phyloP scores from a whole-genome alignment of 2,329 filamentous ascomycete genomes.

The Akanthomyces dipterigenus region DNA sequence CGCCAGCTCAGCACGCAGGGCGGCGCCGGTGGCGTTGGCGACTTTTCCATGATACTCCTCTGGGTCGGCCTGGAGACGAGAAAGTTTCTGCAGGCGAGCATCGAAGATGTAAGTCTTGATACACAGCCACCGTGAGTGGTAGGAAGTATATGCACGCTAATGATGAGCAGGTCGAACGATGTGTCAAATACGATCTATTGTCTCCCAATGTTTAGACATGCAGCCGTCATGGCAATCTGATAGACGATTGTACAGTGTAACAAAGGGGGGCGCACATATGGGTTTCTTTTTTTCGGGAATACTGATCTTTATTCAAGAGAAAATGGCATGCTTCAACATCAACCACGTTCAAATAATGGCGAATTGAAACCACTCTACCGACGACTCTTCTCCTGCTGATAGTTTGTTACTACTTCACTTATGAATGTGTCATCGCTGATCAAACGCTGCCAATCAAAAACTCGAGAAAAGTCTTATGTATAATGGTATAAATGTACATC shows the following conservation, averaged over 20 bases:
- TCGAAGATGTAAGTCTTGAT: constrained; percentile 65
- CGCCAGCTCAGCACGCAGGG: constrained; percentile 77
- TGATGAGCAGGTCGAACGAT: constrained; percentile 63
- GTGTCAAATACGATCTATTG: constrained; percentile 84
- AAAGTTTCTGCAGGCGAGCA: constrained; percentile 80
- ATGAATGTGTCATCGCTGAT: background rate
- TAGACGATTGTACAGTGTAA: constrained; percentile 2
- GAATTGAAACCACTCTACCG: background rate
- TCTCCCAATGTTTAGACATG: constrained; percentile 71
- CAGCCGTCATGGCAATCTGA: background rate
- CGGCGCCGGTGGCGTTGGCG: constrained; percentile 64
- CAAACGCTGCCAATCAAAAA: background rate
- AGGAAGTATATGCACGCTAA: background rate
- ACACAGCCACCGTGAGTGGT: background rate
- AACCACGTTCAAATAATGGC: background rate
- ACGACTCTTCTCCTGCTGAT: no score
- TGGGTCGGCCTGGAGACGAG: constrained; percentile 89
- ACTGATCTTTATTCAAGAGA: background rate
- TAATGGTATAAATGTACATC: background rate
- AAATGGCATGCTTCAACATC: background rate
- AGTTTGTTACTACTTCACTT: background rate
- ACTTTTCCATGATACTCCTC: constrained; percentile 80
- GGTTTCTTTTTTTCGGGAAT: background rate
- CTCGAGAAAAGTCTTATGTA: background rate
- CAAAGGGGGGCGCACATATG: background rate